Percentiles rank a stretch among this genome's conserved stretches.
These are phyloP conservation scores for Pseudoscleropodium purum DNA, from an alignment of 225 moss, liverwort and hornwort species.

Conservation along the genomic window DNA sequence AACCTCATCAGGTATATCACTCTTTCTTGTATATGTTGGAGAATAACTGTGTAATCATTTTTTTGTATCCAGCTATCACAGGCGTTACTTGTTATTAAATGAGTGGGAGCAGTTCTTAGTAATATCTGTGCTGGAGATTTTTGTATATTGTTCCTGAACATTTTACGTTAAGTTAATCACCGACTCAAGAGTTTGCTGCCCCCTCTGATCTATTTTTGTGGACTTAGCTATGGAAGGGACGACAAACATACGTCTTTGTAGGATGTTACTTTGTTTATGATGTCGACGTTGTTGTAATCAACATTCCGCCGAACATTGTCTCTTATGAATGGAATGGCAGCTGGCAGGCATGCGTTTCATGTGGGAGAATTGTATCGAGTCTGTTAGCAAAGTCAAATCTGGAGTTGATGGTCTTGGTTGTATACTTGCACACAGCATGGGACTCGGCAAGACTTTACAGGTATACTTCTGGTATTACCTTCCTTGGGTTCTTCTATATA, in stretches of 20 bases:
- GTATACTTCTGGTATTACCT: constrained; percentile 16
- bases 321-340: constrained; percentile 46
- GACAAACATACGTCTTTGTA: neutral
- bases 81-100: neutral
- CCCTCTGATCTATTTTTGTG: neutral
- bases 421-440: constrained; percentile 98
- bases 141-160: neutral
- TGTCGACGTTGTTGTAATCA: neutral
- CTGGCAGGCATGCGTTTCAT: constrained; percentile 87
- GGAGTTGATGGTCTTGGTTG: constrained; percentile 71
- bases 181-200: neutral
- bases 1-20: constrained; percentile 77
- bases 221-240: neutral
- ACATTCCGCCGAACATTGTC: neutral
- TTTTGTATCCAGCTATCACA: neutral
- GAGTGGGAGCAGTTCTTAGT: neutral
- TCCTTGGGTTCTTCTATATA: neutral
- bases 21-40: neutral
- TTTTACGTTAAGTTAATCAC: neutral
- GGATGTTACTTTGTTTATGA: neutral
- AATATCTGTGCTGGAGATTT: neutral
- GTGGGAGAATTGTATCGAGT: constrained; percentile 96
- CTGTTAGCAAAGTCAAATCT: constrained; percentile 64
- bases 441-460: constrained; percentile 98
- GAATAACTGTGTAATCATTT: neutral